Evolutionary conservation across 306 rosid genomes (phyloP).

Genomic region (Potentilla sterilis): DNA sequence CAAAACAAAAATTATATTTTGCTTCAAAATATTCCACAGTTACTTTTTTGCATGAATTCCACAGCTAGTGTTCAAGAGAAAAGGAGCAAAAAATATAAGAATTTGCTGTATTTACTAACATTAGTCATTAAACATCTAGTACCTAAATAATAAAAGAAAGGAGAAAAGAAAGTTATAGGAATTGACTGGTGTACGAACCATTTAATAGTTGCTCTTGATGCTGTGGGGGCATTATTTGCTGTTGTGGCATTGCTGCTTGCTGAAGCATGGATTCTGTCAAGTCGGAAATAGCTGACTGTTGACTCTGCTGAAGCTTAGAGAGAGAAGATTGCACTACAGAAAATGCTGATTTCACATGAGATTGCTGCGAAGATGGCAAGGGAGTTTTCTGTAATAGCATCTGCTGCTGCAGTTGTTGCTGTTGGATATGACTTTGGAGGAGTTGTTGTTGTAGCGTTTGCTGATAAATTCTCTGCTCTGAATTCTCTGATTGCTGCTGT

Average conservation of each 20-base stretch:
- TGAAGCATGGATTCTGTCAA: constrained; percentile 66
- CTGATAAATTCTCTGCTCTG: constrained; percentile 49
- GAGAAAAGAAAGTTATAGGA: not conserved
- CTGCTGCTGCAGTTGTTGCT: constrained; percentile 51
- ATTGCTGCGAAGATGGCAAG: constrained; percentile 73
- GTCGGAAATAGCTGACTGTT: constrained; percentile 62
- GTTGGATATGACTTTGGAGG: constrained; percentile 28
- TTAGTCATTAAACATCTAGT: not conserved
- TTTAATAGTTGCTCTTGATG: constrained; percentile 40
- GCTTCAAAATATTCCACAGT: not conserved
- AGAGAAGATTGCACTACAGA: constrained; percentile 41
- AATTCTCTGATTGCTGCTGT: constrained; percentile 63
- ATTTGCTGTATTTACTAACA: not conserved
- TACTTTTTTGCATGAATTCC: not conserved
- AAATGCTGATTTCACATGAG: constrained; percentile 50
- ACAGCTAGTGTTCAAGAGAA: not conserved
- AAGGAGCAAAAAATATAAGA: not conserved
- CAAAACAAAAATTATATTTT: not conserved
- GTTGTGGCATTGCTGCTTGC: constrained; percentile 65
- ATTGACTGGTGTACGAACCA: constrained; percentile 52
- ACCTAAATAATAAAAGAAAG: not conserved
- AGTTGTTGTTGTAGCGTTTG: constrained; percentile 50
- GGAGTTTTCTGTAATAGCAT: constrained; percentile 64
- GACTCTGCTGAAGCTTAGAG: constrained; percentile 65
- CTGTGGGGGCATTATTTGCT: constrained; percentile 49